phyloP scores from a whole-genome alignment of 2,329 filamentous ascomycete genomes.

The Bretziella fagacearum region DNA sequence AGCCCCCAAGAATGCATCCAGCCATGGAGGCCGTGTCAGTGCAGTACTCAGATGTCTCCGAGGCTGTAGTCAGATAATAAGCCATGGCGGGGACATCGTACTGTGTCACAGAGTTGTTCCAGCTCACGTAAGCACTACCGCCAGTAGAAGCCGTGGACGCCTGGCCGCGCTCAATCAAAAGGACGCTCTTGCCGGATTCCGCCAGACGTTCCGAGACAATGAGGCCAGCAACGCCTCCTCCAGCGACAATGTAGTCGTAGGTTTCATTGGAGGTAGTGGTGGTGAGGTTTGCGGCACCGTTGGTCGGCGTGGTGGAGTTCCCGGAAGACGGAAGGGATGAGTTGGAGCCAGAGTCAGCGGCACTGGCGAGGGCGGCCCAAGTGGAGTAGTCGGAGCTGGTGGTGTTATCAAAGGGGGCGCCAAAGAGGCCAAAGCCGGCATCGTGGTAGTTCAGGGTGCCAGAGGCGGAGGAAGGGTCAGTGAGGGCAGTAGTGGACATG shows the following conservation, averaged over 20 bases:
- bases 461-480: constrained; percentile 20
- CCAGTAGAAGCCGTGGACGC: constrained; percentile 47
- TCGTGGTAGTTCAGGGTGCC: constrained; percentile 25
- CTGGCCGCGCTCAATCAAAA: constrained; percentile 46
- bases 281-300: constrained; percentile 29
- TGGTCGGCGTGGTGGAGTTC: constrained; percentile 35
- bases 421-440: constrained; percentile 25
- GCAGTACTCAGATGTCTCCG: constrained; percentile 47
- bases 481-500: constrained; percentile 22
- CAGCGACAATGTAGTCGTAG: constrained; percentile 20
- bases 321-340: constrained; percentile 22
- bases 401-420: constrained; percentile 23
- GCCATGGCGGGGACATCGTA: constrained; percentile 53
- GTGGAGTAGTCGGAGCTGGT: constrained; percentile 19
- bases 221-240: constrained; percentile 21
- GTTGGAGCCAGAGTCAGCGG: too few species aligned
- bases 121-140: constrained; percentile 43
- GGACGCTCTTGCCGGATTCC: constrained; percentile 40
- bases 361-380: constrained; percentile 17
- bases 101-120: constrained; percentile 45
- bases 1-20: constrained; percentile 53
- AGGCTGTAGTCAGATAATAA: constrained; percentile 51
- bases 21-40: constrained; percentile 55
- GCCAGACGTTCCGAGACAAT: constrained; percentile 21
- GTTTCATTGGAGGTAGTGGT: constrained; percentile 30